Percentiles rank a stretch among this genome's conserved stretches.
Conservation (phyloP, 2,329 filamentous ascomycete species). For the Neofusicoccum cordaticola region DNA sequence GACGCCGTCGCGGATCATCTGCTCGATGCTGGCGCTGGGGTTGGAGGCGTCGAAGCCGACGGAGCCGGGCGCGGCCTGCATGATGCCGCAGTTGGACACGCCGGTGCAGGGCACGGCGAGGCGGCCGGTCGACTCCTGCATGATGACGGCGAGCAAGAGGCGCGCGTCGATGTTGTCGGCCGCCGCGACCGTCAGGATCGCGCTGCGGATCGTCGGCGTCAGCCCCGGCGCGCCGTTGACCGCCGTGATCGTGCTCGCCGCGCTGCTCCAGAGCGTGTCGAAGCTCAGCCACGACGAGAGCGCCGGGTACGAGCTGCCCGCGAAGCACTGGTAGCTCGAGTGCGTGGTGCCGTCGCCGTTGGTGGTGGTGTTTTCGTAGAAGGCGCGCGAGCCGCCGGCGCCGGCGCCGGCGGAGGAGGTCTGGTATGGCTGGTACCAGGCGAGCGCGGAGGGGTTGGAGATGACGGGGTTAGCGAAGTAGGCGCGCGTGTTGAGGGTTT, state of each 20-base stretch:
- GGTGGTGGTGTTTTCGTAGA: not conserved
- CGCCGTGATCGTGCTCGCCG: not conserved
- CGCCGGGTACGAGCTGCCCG: not conserved
- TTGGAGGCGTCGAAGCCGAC: constrained; percentile 14
- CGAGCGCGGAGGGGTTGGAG: too few species aligned
- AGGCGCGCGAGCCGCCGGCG: too few species aligned
- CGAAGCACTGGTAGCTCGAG: constrained; percentile 4
- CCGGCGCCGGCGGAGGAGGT: too few species aligned
- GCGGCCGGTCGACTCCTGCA: constrained; percentile 22
- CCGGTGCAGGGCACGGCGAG: constrained; percentile 20
- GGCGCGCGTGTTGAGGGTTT: not conserved
- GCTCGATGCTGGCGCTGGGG: constrained; percentile 18
- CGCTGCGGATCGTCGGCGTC: not conserved
- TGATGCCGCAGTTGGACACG: constrained; percentile 21
- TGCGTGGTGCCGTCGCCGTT: not conserved
- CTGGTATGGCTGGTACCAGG: too few species aligned
- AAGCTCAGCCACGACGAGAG: not conserved
- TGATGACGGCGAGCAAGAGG: constrained; percentile 23
- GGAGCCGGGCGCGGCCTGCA: constrained; percentile 20
- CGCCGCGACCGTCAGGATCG: constrained; percentile 18
- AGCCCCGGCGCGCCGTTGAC: too few species aligned
- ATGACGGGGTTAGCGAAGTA: not conserved
- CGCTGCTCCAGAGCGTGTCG: not conserved
- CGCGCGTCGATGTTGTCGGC: constrained; percentile 20
- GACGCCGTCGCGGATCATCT: constrained; percentile 24